These are phyloP conservation scores for Diaporthe helianthi DNA, from an alignment of 2,329 filamentous ascomycete genomes.

Conservation along the genomic window DNA sequence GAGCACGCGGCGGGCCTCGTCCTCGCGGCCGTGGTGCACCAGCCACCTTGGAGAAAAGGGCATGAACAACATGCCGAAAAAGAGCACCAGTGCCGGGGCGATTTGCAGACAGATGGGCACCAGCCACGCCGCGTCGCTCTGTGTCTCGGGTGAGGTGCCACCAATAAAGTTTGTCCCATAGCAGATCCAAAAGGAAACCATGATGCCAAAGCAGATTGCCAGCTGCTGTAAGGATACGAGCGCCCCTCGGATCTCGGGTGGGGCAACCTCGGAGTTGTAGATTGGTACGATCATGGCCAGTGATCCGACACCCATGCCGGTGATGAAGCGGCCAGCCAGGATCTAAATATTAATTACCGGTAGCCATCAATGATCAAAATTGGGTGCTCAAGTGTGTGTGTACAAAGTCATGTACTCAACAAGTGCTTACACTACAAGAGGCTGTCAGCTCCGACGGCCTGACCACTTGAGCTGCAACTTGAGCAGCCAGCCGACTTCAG, in stretches of 20 bases:
- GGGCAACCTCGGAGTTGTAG: slow-evolving; percentile 56
- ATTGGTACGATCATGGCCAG: slow-evolving; percentile 67
- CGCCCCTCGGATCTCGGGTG: slow-evolving; percentile 55
- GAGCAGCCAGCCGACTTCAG: too few relatives aligned
- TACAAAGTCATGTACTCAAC: too few relatives aligned
- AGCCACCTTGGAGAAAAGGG: slow-evolving; percentile 82
- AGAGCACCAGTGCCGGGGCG: slow-evolving; percentile 69
- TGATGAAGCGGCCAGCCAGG: slow-evolving; percentile 38
- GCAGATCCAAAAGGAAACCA: slow-evolving; percentile 70
- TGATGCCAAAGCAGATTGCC: slow-evolving; percentile 67
- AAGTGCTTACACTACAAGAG: not conserved
- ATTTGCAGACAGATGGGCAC: slow-evolving; percentile 76
- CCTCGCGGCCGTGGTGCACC: slow-evolving; percentile 72
- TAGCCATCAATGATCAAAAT: too few relatives aligned
- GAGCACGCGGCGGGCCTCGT: slow-evolving; percentile 69
- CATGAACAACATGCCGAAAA: slow-evolving; percentile 78
- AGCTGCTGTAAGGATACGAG: slow-evolving; percentile 58
- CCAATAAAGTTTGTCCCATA: slow-evolving; percentile 73
- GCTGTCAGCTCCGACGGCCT: not conserved
- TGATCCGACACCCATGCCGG: slow-evolving; percentile 72
- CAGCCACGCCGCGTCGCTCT: slow-evolving; percentile 76
- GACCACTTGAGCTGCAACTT: too few relatives aligned
- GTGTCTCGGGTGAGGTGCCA: slow-evolving; percentile 52
- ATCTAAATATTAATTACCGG: too few relatives aligned
- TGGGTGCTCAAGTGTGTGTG: too few relatives aligned